Base-by-base conservation (phyloP, 2,329 filamentous ascomycete species). In the Clarireedia homoeocarpa region DNA sequence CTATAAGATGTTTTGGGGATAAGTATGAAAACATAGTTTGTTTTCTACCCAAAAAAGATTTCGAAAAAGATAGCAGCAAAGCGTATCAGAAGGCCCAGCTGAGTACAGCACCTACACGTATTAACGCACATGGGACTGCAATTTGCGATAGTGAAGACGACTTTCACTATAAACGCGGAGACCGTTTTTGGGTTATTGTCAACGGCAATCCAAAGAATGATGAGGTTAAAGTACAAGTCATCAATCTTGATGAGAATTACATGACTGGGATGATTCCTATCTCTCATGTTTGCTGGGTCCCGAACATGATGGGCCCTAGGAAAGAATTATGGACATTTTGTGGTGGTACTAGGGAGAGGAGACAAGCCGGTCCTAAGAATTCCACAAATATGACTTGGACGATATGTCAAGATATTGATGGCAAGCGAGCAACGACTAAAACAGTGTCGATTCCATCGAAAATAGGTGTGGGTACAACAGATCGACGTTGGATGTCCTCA, bases 201-300 rank as follows among this genome's bases (percentile, higher is more conserved):
- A 52, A 46, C 12, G 34, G 49, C 12, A 52, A 56, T 2, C 55
- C 54, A 12, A 39, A 46, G 2, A 39, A 40, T 3, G 51, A 58
- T 36, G 42, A 58, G 17, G 30, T 27, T 3, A 44, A 38, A 6
- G 59, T 61, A 6, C 59, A 59, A 14, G 63, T 67, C 2, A 63
- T 67, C 50, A 67, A 66, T 38, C 53, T 65, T 40, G 45, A 47
- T 40, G 45, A 47, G n/a, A 65, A 60, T 1, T 58, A 34, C 39
- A 38, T 59, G 20, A 45, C 39, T n/a, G 64, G 63, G 2, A 50
- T 7, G 1, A 53, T 67, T 15, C 36, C 26, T 9, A 30, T 64
- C 23, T 48, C 59, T 20, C 54, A 64, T 44, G 65, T 63, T 9
- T 65, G 61, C 45, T 67, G 63, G 64, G 58, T 58, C 24, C 61